phyloP scores from a whole-genome alignment of 2,329 filamentous ascomycete species.

The Intubia oerlemansii region DNA sequence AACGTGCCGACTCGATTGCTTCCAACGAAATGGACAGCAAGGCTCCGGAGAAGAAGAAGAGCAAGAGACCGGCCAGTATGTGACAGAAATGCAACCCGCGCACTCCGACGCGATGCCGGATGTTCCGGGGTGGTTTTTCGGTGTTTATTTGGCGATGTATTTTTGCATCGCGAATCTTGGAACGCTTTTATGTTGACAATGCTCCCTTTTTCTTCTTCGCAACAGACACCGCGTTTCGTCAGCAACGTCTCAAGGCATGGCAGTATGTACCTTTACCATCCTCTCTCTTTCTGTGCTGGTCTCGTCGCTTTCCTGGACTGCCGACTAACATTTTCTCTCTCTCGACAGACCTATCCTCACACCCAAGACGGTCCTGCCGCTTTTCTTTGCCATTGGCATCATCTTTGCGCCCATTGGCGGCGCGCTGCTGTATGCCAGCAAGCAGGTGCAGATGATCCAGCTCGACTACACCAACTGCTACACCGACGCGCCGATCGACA shows the following conservation, averaged over 20 bases:
- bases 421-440: constrained; percentile 65
- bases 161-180: too few relatives aligned
- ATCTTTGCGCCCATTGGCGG: constrained; percentile 90
- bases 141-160: too few relatives aligned
- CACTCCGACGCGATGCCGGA: too few relatives aligned
- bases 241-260: constrained; percentile 96
- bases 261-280: too few relatives aligned
- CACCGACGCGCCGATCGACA: constrained; percentile 24
- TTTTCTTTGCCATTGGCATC: constrained; percentile 78
- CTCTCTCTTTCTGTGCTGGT: too few relatives aligned
- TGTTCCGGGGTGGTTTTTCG: too few relatives aligned
- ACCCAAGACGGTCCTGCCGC: constrained; percentile 75
- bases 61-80: constrained; percentile 72
- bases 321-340: too few relatives aligned
- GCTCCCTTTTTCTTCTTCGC: too few relatives aligned
- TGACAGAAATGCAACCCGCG: too few relatives aligned
- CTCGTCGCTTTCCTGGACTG: too few relatives aligned
- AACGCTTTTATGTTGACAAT: too few relatives aligned
- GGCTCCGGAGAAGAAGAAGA: constrained; percentile 62
- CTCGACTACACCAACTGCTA: constrained; percentile 79
- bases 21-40: constrained; percentile 29
- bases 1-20: constrained; percentile 26
- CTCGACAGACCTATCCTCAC: constrained; percentile 76
- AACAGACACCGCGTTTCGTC: constrained; percentile 82
- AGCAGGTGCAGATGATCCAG: constrained; percentile 67